Base-by-base conservation (phyloP, 2,329 filamentous ascomycete genomes). In the Aspergillus glaucus region DNA sequence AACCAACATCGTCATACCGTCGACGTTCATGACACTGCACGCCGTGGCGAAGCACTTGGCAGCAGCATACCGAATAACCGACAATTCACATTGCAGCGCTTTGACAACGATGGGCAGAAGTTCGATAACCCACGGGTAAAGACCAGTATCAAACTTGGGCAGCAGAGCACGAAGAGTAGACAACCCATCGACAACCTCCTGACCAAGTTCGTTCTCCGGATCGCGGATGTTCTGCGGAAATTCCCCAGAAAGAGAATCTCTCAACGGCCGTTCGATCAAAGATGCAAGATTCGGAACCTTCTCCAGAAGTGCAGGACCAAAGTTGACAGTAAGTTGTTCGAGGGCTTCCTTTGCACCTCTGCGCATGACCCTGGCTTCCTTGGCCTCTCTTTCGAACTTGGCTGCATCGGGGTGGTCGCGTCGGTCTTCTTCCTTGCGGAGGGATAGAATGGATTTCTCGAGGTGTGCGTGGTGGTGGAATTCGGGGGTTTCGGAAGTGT, bases 1-100 rank as follows among this genome's bases (percentile, higher is more conserved):
- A 0, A 98, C 93, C 19, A 98, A 76, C 65, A 92, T 90, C 0
- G 92, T 98, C 85, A 98, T 96, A 46, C 89, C 93, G 54, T 95
- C 85, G 4, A 97, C 86, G 0, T 89, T 88, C 58, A 98, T 94
- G 56, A 97, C 87, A 65, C 92, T 98, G 76, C 94, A 98, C 41
- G 97, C 86, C 1, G 93, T 98, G 7, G 93, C 94, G 66, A 98
- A 83, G 65, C 93, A 97, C 68, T 98, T 98, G 0, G 93, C 93
- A 21, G 93, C 93, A 71, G 92, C 93, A 69, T 98, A 98, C 36
- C 93, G 82, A 65, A 98, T 88, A 2, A 98, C 89, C 2, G 93
- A 94, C 12, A 97, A 78, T 58, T 86, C 82, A 17, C 88, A 95
- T 59, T 92, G 88, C 40, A 98, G 76, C 3, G 89, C 92, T 67